Conservation (phyloP, 225 moss, liverwort and hornwort genomes). For the Bryum argenteum region DNA sequence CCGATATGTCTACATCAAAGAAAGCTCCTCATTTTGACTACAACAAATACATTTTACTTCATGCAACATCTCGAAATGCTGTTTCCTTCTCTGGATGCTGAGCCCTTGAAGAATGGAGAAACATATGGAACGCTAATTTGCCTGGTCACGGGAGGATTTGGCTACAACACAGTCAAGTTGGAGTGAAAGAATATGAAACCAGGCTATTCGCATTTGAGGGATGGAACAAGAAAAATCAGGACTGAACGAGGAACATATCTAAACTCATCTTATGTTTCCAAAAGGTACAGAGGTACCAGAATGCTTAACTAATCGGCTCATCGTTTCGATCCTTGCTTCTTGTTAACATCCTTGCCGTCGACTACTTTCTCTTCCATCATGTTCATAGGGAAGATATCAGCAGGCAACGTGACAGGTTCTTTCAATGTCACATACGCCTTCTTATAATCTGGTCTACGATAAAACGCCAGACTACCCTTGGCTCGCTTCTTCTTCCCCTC, state of each 20-base stretch:
- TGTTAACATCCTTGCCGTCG: slow-evolving; percentile 26
- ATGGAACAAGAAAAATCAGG: slow-evolving; percentile 5
- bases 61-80: too few relatives aligned
- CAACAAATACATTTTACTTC: too few relatives aligned
- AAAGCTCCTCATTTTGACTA: too few relatives aligned
- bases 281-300: slow-evolving; percentile 11
- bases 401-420: slow-evolving; percentile 81
- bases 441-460: slow-evolving; percentile 96
- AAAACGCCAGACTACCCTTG: slow-evolving; percentile 55
- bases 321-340: slow-evolving; percentile 21
- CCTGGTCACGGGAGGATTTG: background rate
- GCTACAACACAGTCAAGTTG: background rate
- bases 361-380: slow-evolving; percentile 50
- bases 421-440: slow-evolving; percentile 95
- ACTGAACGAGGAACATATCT: background rate
- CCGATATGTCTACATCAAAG: too few relatives aligned
- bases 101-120: too few relatives aligned
- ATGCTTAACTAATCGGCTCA: slow-evolving; percentile 10
- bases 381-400: slow-evolving; percentile 80
- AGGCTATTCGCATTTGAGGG: background rate
- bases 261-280: slow-evolving; percentile 11
- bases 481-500: slow-evolving; percentile 98
- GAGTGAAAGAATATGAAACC: background rate
- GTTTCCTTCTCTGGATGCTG: too few relatives aligned
- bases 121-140: background rate